Base-by-base conservation (phyloP, 164 flowering plant species). In the Piper longum region DNA sequence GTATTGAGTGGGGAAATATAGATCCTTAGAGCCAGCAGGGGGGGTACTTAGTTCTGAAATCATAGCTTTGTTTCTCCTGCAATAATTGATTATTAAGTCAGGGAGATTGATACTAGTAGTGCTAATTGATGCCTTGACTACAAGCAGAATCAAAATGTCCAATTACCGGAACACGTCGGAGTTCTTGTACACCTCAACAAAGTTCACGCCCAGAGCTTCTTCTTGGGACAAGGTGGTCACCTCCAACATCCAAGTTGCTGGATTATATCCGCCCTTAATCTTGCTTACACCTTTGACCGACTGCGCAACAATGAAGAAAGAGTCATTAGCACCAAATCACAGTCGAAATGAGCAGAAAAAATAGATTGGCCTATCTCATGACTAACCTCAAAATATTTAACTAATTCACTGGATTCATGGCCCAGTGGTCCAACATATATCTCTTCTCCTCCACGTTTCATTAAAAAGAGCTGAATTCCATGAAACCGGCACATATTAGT, bases 161-260 rank as follows among this genome's bases (percentile, higher is more conserved):
- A 48, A 48, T 48, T 14, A 77, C 83, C 63, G 7, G 60, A 43
- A 73, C 2, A 79, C 61, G 43, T 77, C 75, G 3, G 80, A 79
- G 18, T 71, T 79, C 39, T 62, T 72, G 72, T 77, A 79, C 11
- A 71, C 41, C 5, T 77, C 71, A 2, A 71, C 54, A 63, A 75
- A 77, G 45, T 77, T 65, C 2, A 73, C 65, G 6, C 76, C 72
- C 3, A 79, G 65, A 57, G 40, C 57, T 26, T 40, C 71, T 60
- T 79, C 82, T 64, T 77, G 80, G 52, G 78, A 71, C 13, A 57
- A 26, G 2, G 72, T 54, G n/a, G 76, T 72, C 18, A 77, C 74
- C 70, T 79, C 82, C 72, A 79, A 60, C 82, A 79, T 75, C 82
- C 82, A 77, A 8, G 82, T 77, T 52, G 82, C 82, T 0, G 80